Percentiles rank a stretch among this genome's conserved stretches.
Conservation (phyloP, 495 filamentous ascomycete genomes). For the Letharia columbiana region DNA sequence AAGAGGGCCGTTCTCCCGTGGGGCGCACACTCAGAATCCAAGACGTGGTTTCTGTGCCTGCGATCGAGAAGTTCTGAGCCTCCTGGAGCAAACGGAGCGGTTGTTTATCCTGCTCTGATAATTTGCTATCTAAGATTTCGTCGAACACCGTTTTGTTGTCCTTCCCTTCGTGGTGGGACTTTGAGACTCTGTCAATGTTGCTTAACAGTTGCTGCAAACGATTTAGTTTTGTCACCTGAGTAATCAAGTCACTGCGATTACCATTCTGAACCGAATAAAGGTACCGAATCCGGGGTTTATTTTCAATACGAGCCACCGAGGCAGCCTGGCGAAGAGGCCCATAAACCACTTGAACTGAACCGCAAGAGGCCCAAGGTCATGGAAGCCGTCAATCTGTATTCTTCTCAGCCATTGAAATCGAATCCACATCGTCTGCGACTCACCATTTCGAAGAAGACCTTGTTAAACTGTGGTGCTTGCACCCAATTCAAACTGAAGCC, state of each 20-base stretch:
- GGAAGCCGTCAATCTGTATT: slow-evolving; percentile 15
- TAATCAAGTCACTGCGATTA: neutral
- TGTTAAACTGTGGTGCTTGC: slow-evolving; percentile 16
- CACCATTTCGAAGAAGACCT: slow-evolving; percentile 19
- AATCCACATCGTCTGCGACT: neutral
- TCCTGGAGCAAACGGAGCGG: slow-evolving; percentile 34
- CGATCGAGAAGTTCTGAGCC: slow-evolving; percentile 32
- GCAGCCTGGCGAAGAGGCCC: neutral
- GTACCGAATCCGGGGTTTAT: slow-evolving; percentile 15
- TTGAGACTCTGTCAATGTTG: slow-evolving; percentile 9
- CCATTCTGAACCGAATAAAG: slow-evolving; percentile 10
- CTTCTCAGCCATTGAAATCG: slow-evolving; percentile 8
- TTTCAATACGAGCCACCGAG: slow-evolving; percentile 4
- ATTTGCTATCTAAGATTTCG: slow-evolving; percentile 29
- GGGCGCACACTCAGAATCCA: slow-evolving; percentile 19
- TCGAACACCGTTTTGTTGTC: slow-evolving; percentile 34
- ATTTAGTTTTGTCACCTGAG: neutral
- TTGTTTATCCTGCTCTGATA: slow-evolving; percentile 29
- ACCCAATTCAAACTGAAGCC: slow-evolving; percentile 16
- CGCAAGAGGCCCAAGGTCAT: slow-evolving; percentile 16
- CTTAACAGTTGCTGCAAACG: slow-evolving; percentile 19
- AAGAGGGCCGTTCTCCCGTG: neutral
- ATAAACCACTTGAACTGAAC: slow-evolving; percentile 17
- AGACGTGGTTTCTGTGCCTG: slow-evolving; percentile 39
- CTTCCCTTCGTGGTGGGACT: slow-evolving; percentile 12